phyloP scores from a whole-genome alignment of 257 asterid species.

The Solanum bulbocastanum region DNA sequence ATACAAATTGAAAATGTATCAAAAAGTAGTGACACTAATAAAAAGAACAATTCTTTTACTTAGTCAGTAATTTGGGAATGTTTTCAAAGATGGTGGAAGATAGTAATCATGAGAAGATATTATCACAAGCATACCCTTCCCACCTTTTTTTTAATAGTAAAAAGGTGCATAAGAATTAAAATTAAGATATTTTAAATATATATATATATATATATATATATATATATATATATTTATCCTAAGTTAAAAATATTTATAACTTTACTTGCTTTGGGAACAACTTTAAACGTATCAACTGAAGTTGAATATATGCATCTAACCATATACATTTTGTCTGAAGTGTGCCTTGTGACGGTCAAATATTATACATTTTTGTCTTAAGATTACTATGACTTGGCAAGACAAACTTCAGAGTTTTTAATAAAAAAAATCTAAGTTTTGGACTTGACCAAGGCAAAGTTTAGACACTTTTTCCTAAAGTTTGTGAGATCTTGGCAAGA shows the following conservation, averaged over 20 bases:
- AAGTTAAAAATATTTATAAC: too few relatives aligned
- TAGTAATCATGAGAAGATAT: background rate
- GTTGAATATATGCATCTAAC: background rate
- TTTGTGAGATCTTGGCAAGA: background rate
- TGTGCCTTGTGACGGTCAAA: background rate
- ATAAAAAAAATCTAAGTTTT: background rate
- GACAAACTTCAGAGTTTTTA: background rate
- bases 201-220: background rate
- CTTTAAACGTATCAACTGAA: background rate
- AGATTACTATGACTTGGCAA: background rate
- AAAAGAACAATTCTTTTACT: background rate
- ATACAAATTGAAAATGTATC: background rate
- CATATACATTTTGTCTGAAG: background rate
- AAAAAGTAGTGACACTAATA: background rate
- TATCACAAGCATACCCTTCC: background rate
- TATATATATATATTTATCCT: background rate
- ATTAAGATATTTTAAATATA: background rate
- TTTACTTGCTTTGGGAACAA: background rate
- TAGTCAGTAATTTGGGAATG: background rate
- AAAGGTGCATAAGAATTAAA: too few relatives aligned
- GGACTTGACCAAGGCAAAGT: background rate
- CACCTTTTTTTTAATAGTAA: background rate
- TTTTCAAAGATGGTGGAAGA: background rate
- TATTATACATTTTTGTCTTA: background rate
- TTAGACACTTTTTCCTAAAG: too few relatives aligned